These are phyloP conservation scores for Stromatinia cepivora DNA, from an alignment of 2,329 filamentous ascomycete species.

Conservation along the genomic window DNA sequence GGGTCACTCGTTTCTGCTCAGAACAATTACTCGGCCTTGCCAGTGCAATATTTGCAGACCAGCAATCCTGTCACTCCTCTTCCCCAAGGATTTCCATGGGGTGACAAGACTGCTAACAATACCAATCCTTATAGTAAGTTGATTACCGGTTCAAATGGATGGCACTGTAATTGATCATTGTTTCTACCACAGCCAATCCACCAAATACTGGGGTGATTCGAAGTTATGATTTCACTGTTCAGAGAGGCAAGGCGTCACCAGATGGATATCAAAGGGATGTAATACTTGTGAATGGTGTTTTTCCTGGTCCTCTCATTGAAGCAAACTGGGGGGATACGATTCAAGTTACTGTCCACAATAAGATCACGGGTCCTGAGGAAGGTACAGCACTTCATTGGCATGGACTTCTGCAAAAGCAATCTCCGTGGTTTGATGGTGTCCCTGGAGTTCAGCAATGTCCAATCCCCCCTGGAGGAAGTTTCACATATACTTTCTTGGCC, in stretches of 20 bases:
- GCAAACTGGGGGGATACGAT: slow-evolving; percentile 47
- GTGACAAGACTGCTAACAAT: slow-evolving; percentile 44
- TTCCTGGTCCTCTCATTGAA: slow-evolving; percentile 42
- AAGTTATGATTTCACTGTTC: slow-evolving; percentile 40
- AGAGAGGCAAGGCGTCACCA: slow-evolving; percentile 38
- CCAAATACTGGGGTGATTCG: slow-evolving; percentile 42
- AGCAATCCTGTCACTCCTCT: slow-evolving; percentile 40
- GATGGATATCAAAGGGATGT: slow-evolving; percentile 54
- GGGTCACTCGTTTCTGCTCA: slow-evolving; percentile 24
- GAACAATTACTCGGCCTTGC: slow-evolving; percentile 13
- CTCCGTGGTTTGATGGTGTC: slow-evolving; percentile 45
- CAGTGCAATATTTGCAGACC: slow-evolving; percentile 10
- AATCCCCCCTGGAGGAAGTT: slow-evolving; percentile 50
- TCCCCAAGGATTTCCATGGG: slow-evolving; percentile 55
- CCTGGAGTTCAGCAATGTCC: slow-evolving; percentile 62
- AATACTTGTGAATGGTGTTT: slow-evolving; percentile 42
- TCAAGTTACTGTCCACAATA: slow-evolving; percentile 69
- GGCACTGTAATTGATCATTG: slow-evolving; percentile 17
- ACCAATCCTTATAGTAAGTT: slow-evolving; percentile 41
- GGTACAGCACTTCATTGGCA: slow-evolving; percentile 47
- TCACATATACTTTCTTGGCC: slow-evolving; percentile 36
- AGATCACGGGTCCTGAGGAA: slow-evolving; percentile 50
- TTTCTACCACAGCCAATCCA: not conserved
- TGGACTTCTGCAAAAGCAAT: slow-evolving; percentile 49
- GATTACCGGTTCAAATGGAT: slow-evolving; percentile 22